Evolutionary conservation across 805 yeast genomes (phyloP), one percentile per base, ranked within the genome.

Genomic region (Wickerhamiella slavikovae): DNA sequence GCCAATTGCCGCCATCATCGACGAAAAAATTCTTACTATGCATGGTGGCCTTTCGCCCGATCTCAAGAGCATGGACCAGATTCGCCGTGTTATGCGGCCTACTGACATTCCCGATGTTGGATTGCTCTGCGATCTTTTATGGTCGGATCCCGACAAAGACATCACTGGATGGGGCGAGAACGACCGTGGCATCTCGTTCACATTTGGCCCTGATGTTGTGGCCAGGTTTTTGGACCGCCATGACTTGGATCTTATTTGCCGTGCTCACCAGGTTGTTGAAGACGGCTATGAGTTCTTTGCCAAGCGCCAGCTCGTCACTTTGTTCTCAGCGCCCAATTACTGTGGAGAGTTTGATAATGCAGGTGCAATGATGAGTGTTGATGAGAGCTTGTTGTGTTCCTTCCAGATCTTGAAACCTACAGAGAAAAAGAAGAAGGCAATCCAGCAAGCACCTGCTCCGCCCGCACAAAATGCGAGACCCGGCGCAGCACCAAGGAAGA

Each of bases 151-250:
- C 16, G 96, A 85, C 56, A 85, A 89, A 57, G 95, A 83, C 56
- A 83, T 85, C 43, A 80, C 89, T 20, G 98, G 96, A 13, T 85
- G 98, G 98, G 75, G 91, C 44, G 98, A 89, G 60, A 85, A 89
- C 54, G 98, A 89, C 60, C 77, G 98, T 58, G 96, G 96, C 51
- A 96, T 85, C 37, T 82, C 95, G 16, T 85, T 83, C 56, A 85
- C 96, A n/a, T 85, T 89, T 58, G 96, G 96, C n/a, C 96, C 96
- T 7, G 98, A 85, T 54, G 96, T 85, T 31, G 96, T 85, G 31
- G 77, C 93, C 41, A 66, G 96, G 56, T 85, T 85, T 53, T 60
- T 89, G 52, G 95, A 85, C 54, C 83, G 82, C 49, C 96, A 85
- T 55, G 96, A 85, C 52, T 78, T 85, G 89, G 96, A 89, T 56